Conservation (phyloP, 2,329 filamentous ascomycete species). For the Scedosporium minutisporum region DNA sequence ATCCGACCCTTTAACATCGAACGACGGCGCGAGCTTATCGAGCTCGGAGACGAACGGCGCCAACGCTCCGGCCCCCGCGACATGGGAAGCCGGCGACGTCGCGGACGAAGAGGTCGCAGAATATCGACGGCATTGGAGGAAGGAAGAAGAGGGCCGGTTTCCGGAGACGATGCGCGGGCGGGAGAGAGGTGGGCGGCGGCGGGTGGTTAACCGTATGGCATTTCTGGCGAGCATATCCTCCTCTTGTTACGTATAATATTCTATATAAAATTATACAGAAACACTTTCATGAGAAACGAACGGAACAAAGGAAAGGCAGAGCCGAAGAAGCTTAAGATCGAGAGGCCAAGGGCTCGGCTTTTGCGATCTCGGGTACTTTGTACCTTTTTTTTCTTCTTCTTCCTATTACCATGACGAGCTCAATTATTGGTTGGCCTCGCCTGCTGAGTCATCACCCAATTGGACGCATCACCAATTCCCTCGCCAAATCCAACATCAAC, state of each 20-base stretch:
- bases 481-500: not conserved
- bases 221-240: conserved; percentile 5
- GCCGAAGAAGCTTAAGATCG: not conserved
- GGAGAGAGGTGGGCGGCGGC: not conserved
- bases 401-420: not conserved
- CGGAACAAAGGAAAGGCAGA: not conserved
- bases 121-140: conserved; percentile 2
- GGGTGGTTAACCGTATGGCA: not conserved
- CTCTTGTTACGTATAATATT: not conserved
- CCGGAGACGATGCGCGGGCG: not conserved
- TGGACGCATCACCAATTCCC: not conserved
- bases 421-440: not conserved
- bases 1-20: conserved; percentile 72
- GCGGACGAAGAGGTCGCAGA: conserved; percentile 8
- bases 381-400: not conserved
- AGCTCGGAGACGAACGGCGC: conserved; percentile 59
- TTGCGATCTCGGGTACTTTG: not conserved
- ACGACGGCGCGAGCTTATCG: conserved; percentile 82
- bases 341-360: not conserved
- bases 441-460: not conserved
- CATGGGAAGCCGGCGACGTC: conserved; percentile 15
- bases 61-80: conserved; percentile 28
- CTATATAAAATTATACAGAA: not conserved
- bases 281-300: not conserved
- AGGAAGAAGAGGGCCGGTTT: not conserved